Evolutionary conservation across 768 basidiomycete genomes (phyloP).

Genomic region (Sporobolomyces roseus): DNA sequence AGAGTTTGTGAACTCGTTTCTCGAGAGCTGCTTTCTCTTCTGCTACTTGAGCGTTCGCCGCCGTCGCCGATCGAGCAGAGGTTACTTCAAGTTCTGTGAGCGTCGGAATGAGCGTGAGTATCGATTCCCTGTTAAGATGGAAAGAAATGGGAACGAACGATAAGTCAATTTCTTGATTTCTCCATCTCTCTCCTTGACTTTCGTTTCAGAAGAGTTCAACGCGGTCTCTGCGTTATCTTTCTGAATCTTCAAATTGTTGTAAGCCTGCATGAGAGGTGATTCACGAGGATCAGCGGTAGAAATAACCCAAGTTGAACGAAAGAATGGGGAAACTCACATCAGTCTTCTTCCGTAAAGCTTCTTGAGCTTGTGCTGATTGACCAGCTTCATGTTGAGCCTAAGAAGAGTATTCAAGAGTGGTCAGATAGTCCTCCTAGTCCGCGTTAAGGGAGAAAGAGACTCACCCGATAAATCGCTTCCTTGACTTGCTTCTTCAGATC

Average conservation of each 20-base stretch:
- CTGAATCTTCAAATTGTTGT: conserved; percentile 28
- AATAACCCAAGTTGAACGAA: neutral
- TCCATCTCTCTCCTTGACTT: neutral
- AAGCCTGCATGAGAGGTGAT: conserved; percentile 4
- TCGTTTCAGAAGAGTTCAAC: neutral
- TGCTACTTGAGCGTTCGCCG: neutral
- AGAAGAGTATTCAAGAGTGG: neutral
- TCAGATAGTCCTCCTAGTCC: neutral
- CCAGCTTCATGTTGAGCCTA: conserved; percentile 17
- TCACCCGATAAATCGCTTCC: neutral
- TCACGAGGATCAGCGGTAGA: neutral
- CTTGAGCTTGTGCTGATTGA: conserved; percentile 15
- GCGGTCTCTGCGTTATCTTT: conserved; percentile 25
- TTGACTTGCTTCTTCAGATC: conserved; percentile 9
- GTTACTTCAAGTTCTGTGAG: conserved; percentile 19
- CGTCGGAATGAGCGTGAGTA: no score
- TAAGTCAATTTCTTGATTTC: conserved; percentile 25
- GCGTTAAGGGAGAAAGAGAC: neutral
- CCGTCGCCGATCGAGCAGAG: conserved; percentile 4
- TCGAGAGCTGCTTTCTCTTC: conserved; percentile 29
- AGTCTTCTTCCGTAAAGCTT: conserved; percentile 12
- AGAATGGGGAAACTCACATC: neutral
- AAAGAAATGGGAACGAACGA: conserved; percentile 1
- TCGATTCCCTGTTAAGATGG: no score
- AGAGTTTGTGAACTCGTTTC: conserved; percentile 21